Percentiles rank a stretch among this genome's conserved stretches.
Conservation (phyloP, 495 filamentous ascomycete genomes). For the Xylaria longipes region DNA sequence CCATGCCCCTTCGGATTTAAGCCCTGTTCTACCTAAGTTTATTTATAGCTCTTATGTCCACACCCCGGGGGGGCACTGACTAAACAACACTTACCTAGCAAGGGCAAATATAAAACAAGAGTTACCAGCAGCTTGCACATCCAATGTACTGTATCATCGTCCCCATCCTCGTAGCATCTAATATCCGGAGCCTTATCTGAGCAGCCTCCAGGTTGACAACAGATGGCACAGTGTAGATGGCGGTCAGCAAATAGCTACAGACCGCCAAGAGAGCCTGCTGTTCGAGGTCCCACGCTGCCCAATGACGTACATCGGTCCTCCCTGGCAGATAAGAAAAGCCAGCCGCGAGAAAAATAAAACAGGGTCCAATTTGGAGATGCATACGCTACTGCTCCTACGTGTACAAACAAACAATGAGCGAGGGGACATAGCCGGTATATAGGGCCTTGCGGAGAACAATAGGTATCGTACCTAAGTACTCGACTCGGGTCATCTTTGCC, state of each 20-base stretch:
- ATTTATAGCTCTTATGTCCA: constrained; percentile 16
- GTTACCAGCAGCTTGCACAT: neutral
- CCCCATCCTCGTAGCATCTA: neutral
- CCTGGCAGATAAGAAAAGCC: constrained; percentile 8
- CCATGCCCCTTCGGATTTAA: neutral
- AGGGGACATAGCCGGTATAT: neutral
- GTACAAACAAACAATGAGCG: neutral
- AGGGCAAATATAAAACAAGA: neutral
- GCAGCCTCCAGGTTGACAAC: neutral
- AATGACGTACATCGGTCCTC: constrained; percentile 5
- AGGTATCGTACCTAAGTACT: neutral
- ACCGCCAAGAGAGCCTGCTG: constrained; percentile 18
- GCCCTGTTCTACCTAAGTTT: neutral
- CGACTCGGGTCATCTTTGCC: constrained; percentile 1
- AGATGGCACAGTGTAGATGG: constrained; percentile 3
- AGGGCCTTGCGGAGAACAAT: neutral
- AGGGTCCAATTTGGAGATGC: constrained; percentile 16
- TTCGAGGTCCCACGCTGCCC: neutral
- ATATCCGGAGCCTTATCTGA: constrained; percentile 11
- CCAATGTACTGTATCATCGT: neutral
- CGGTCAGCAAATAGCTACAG: constrained; percentile 2
- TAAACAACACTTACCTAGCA: neutral
- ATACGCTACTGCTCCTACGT: neutral
- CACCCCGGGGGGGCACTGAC: neutral
- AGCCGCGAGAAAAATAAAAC: constrained; percentile 2